Base-by-base conservation (phyloP, 495 filamentous ascomycete genomes). In the Aspergillus sclerotioniger region DNA sequence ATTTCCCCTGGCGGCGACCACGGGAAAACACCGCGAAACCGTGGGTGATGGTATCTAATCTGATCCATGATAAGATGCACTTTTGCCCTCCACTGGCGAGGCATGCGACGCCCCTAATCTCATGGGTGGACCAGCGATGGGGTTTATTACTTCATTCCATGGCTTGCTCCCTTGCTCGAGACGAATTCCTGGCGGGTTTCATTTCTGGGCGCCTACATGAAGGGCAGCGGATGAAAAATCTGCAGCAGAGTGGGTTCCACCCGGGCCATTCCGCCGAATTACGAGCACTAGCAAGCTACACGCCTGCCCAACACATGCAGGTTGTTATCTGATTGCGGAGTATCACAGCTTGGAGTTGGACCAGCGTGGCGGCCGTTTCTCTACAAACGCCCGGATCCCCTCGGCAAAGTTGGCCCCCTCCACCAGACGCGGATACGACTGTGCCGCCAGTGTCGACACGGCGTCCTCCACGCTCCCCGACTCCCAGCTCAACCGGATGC, bases 301-400 rank as follows among this genome's bases (percentile, higher is more conserved):
- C 25, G 25, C 25, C 5, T 25, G 25, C 25, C 25, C 25, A n/a
- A n/a, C n/a, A n/a, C n/a, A 25, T 5, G 33, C 8, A 37, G 33
- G 8, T 2, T 37, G 13, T 8, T 37, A 37, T 37, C 13, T 10
- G 8, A 37, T 37, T 37, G 13, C 13, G 13, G 33, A 15, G n/a
- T 21, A 19, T 49, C 13, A 94, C 64, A 95, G 65, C 73, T 91
- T 92, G 65, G 84, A 87, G 67, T 85, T 77, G 66, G 79, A 79
- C 90, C 91, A 93, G 51, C 71, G 78, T 20, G 88, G 83, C 68
- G 81, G 77, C 71, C 90, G 77, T 72, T 84, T 91, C 82, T 92
- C 90, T 57, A 88, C 83, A 82, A 95, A 95, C 56, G 87, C 88
- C 71, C 67, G 78, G 39, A 94, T 78, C 0, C 90, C 91, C 73